phyloP scores from a whole-genome alignment of 495 filamentous ascomycete genomes.

The Penicillium psychrofluorescens region DNA sequence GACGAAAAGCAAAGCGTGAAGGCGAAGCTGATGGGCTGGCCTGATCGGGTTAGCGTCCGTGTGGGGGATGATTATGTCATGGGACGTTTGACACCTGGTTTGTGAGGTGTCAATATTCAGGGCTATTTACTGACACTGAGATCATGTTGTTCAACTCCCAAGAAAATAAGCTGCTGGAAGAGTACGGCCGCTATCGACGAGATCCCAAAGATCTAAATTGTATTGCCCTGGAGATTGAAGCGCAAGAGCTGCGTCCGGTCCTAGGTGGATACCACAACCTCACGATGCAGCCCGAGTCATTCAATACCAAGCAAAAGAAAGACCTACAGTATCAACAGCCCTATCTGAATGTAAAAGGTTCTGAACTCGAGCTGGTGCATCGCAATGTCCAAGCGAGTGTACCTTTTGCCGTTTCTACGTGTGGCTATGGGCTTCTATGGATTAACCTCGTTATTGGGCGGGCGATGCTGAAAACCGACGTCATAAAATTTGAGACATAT shows the following conservation, averaged over 20 bases:
- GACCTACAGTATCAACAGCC: conserved; percentile 55
- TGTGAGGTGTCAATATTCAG: no score
- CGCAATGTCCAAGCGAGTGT: conserved; percentile 54
- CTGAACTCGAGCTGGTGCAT: conserved; percentile 52
- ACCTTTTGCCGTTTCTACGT: conserved; percentile 44
- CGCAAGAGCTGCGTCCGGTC: conserved; percentile 47
- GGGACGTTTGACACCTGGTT: no score
- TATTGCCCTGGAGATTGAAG: conserved; percentile 44
- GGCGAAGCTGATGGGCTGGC: neutral
- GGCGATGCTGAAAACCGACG: conserved; percentile 47
- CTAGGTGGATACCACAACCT: conserved; percentile 46
- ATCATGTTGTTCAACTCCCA: conserved; percentile 40
- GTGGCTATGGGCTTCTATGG: conserved; percentile 52
- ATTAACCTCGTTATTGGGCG: conserved; percentile 51
- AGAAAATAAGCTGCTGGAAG: conserved; percentile 43
- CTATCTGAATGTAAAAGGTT: conserved; percentile 47
- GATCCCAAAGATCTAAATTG: conserved; percentile 48
- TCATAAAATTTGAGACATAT: conserved; percentile 50
- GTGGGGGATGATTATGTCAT: no score
- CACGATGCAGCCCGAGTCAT: conserved; percentile 45
- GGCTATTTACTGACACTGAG: no score
- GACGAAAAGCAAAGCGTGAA: neutral
- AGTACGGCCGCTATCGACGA: conserved; percentile 45
- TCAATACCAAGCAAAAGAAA: conserved; percentile 47
- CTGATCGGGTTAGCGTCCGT: no score